Conservation (phyloP, 768 basidiomycete genomes). For the Amanita brunnescens region DNA sequence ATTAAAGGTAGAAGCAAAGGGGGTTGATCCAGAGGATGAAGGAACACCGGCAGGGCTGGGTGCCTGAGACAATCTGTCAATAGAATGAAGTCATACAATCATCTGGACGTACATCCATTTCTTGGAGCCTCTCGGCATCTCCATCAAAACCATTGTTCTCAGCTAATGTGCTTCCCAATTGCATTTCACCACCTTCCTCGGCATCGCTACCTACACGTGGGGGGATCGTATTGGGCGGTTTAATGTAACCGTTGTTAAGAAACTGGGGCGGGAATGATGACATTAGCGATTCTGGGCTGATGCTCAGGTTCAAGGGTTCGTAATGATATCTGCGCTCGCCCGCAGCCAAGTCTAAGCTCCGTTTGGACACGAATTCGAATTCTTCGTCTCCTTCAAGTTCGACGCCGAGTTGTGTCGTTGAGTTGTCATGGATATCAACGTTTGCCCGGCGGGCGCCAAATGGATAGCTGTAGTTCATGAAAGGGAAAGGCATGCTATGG, state of each 20-base stretch:
- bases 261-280: conserved; percentile 1
- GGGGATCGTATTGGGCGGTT: background rate
- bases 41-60: conserved; percentile 22
- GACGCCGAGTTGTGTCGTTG: background rate
- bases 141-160: conserved; percentile 15
- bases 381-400: conserved; percentile 9
- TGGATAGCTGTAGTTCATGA: conserved; percentile 25
- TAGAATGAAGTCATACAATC: background rate
- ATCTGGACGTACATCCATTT: conserved; percentile 29
- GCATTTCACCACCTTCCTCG: background rate
- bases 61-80: conserved; percentile 19
- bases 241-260: background rate
- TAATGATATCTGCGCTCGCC: conserved; percentile 1
- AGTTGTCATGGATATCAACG: conserved; percentile 26
- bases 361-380: conserved; percentile 4
- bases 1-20: background rate
- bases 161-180: conserved; percentile 1
- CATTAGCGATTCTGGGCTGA: conserved; percentile 5
- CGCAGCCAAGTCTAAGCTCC: background rate
- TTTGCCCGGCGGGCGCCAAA: too few species aligned
- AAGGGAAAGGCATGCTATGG: conserved; percentile 21
- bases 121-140: conserved; percentile 26
- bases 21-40: background rate
- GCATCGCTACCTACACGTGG: background rate
- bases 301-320: conserved; percentile 7